Conservation (phyloP, 108 stramenopile genomes). For the Parmales sp. region DNA sequence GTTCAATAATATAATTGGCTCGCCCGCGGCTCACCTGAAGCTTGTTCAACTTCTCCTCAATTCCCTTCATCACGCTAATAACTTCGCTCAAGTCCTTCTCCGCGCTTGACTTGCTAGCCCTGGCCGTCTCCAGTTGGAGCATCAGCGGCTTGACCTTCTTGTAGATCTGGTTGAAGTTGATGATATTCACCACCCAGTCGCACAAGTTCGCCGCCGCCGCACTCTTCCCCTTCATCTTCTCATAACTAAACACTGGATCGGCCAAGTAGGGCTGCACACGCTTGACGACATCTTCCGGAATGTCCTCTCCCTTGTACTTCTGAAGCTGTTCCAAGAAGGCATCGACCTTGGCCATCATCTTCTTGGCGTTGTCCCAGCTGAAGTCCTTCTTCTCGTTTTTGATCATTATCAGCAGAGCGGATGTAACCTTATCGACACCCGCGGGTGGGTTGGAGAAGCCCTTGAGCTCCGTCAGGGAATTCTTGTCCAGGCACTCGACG, state of each 20-base stretch:
- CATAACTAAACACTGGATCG: conserved; percentile 19
- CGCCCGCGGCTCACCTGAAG: conserved; percentile 24
- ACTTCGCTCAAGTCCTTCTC: conserved; percentile 18
- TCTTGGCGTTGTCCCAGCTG: conserved; percentile 35
- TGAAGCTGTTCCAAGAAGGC: conserved; percentile 36
- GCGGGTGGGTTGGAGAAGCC: conserved; percentile 27
- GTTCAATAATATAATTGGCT: too few species aligned
- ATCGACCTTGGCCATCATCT: conserved; percentile 40
- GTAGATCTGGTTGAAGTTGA: conserved; percentile 35
- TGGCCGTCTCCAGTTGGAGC: conserved; percentile 24
- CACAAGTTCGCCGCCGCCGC: conserved; percentile 45
- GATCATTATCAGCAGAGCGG: conserved; percentile 27
- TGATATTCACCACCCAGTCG: conserved; percentile 51
- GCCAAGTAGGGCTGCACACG: conserved; percentile 2
- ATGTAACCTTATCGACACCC: conserved; percentile 40
- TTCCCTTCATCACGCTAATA: conserved; percentile 14
- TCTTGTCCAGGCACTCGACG: conserved; percentile 31
- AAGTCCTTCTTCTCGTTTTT: conserved; percentile 32
- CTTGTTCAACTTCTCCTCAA: conserved; percentile 29
- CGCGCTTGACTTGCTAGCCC: conserved; percentile 2
- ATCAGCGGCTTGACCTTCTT: conserved; percentile 36
- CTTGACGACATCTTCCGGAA: conserved; percentile 28
- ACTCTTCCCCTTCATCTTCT: conserved; percentile 24
- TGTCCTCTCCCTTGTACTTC: conserved; percentile 32
- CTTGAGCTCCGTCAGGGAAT: conserved; percentile 26